These are phyloP conservation scores for Cordyceps tenuipes DNA, from an alignment of 2,329 filamentous ascomycete genomes.

Conservation along the genomic window DNA sequence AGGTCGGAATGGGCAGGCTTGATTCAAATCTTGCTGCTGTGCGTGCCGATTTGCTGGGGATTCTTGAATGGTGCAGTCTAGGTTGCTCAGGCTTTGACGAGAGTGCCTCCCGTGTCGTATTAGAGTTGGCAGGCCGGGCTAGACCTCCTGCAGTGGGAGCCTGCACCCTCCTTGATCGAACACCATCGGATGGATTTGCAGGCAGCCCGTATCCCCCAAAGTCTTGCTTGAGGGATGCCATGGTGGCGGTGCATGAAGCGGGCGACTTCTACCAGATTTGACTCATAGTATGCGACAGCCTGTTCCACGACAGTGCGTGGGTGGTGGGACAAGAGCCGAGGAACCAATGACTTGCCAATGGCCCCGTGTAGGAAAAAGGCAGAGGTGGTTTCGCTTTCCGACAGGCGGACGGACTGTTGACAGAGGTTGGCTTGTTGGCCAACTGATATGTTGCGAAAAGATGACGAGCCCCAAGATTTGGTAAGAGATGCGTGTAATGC, in stretches of 20 bases:
- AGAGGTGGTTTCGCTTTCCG: background rate
- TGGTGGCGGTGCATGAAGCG: conserved; percentile 4
- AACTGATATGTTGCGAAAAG: background rate
- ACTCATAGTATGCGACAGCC: conserved; percentile 2
- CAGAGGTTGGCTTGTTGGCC: background rate
- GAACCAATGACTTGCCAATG: background rate
- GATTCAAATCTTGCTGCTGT: background rate
- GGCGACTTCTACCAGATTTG: background rate
- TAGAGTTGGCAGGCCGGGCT: background rate
- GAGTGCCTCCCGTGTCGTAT: background rate
- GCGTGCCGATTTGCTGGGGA: conserved; percentile 1
- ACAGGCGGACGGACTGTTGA: background rate
- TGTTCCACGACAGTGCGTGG: background rate
- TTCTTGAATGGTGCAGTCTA: conserved; percentile 2
- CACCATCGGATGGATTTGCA: conserved; percentile 8
- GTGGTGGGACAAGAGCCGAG: background rate
- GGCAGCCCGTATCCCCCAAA: conserved; percentile 11
- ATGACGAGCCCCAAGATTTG: background rate
- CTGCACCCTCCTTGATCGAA: conserved; percentile 2
- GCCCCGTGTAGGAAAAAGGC: background rate
- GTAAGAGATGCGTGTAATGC: background rate
- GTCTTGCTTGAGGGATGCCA: conserved; percentile 12
- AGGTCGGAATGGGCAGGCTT: background rate
- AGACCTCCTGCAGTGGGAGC: background rate
- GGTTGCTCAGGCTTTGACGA: background rate